Conservation (phyloP, 495 filamentous ascomycete genomes). For the Neurospora intermedia region DNA sequence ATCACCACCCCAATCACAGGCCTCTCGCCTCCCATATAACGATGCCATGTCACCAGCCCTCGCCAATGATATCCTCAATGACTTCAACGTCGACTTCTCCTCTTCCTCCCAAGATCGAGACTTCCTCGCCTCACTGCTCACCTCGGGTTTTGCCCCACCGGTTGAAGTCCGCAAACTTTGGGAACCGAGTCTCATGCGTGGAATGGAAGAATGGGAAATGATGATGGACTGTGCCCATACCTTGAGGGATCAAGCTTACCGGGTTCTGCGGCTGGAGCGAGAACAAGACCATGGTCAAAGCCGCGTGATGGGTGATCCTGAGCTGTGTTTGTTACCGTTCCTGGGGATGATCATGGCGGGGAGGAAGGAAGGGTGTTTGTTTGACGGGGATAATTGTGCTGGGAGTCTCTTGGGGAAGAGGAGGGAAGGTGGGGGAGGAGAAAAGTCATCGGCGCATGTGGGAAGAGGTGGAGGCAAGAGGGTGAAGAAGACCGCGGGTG, state of each 20-base stretch:
- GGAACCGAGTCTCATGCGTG: slow-evolving; percentile 16
- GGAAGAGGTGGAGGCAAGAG: neutral
- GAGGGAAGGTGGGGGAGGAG: neutral
- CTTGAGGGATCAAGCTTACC: slow-evolving; percentile 6
- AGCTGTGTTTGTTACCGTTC: neutral
- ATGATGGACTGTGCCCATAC: slow-evolving; percentile 19
- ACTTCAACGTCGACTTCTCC: slow-evolving; percentile 22
- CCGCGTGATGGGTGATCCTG: neutral
- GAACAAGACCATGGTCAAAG: no score
- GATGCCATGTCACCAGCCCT: neutral
- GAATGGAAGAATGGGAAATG: slow-evolving; percentile 26
- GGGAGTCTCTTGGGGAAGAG: neutral
- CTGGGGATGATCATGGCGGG: neutral
- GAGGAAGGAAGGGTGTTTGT: neutral
- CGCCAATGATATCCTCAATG: slow-evolving; percentile 9
- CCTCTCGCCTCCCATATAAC: neutral
- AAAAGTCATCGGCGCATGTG: neutral
- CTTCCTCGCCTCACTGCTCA: slow-evolving; percentile 17
- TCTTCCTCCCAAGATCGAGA: slow-evolving; percentile 12
- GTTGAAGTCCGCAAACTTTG: slow-evolving; percentile 18
- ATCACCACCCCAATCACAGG: neutral
- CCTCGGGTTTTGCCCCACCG: slow-evolving; percentile 8
- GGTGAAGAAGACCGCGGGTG: neutral
- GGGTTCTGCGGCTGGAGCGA: neutral
- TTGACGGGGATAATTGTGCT: neutral